Evolutionary conservation across 192 early-diverging fungal genomes (phyloP).

Genomic region (Coemansia sp.): DNA sequence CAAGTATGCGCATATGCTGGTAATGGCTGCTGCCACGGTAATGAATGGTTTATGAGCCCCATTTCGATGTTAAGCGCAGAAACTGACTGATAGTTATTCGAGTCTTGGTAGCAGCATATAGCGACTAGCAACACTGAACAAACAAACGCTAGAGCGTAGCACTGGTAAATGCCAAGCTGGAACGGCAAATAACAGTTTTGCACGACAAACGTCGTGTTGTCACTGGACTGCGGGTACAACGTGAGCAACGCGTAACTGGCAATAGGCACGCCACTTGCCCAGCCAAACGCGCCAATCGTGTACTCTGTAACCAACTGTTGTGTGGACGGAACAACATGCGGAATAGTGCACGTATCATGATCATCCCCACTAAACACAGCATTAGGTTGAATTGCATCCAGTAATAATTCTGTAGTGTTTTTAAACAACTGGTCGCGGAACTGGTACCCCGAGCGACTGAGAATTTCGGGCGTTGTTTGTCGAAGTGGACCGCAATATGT

Average conservation of each 20-base stretch:
- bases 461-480: conserved; percentile 48
- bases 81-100: background rate
- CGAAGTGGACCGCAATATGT: conserved; percentile 72
- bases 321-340: conserved; percentile 30
- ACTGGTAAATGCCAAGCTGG: conserved; percentile 63
- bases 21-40: background rate
- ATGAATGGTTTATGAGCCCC: background rate
- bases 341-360: conserved; percentile 83
- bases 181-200: conserved; percentile 66
- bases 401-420: conserved; percentile 58
- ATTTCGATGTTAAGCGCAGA: background rate
- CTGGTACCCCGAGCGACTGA: conserved; percentile 74
- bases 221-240: conserved; percentile 13
- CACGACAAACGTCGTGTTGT: conserved; percentile 32
- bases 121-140: conserved; percentile 10
- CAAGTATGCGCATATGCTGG: background rate
- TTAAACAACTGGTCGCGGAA: conserved; percentile 81
- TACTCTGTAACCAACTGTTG: conserved; percentile 39
- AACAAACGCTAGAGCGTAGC: conserved; percentile 21
- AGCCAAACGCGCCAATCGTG: conserved; percentile 64
- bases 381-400: conserved; percentile 61
- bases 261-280: conserved; percentile 58
- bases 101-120: conserved; percentile 11
- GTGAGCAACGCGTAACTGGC: conserved; percentile 62
- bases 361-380: conserved; percentile 89